Evolutionary conservation across 805 yeast species (phyloP), one percentile per base, ranked within the genome.

Genomic region (Blastobotrys americana): DNA sequence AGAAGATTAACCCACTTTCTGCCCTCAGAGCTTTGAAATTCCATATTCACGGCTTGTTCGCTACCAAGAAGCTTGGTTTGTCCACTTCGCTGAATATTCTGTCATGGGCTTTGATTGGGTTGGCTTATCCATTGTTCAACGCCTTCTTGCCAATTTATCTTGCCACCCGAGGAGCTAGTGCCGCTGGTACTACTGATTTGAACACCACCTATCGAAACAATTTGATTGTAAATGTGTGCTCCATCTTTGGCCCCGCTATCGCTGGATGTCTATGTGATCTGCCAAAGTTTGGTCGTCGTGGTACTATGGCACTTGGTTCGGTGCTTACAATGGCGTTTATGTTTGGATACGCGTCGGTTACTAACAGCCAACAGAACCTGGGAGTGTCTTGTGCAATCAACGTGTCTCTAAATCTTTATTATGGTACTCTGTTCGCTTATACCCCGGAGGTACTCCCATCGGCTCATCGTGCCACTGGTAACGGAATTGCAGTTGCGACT

Each of bases 401-500:
- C 48, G 60, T 71, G 56, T 66, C 67, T 45, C 54, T 71, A 46
- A 67, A 70, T 58, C 66, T 77, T 45, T 75, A 75, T 55, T 78
- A 76, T 56, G 82, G 79, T 3, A 73, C 75, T 18, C 61, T 80
- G 17, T 80, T 77, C 54, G 84, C 84, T 3, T 78, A 77, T 55
- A 78, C 84, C 2, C 85, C 84, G 0, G 83, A 80, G 55, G 74
- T 76, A 19, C 70, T 80, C 59, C 80, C 80, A 34, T 63, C 76
- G 0, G 59, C 65, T 42, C 68, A 70, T 16, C 62, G 77, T 58
- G 79, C 80, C 13, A 78, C 84, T 1, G 84, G 81, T 38, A 73
- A 74, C 36, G 81, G 82, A 3, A 52, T 79, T 15, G 74, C 80
- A 5, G 69, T 82, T n/a, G 76, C 77, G 4, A 66, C 68, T 27